A percentile compares a stretch with the other conserved stretches of the same genome.
phyloP scores from a whole-genome alignment of 495 filamentous ascomycete genomes.

The Penicilliopsis zonata region DNA sequence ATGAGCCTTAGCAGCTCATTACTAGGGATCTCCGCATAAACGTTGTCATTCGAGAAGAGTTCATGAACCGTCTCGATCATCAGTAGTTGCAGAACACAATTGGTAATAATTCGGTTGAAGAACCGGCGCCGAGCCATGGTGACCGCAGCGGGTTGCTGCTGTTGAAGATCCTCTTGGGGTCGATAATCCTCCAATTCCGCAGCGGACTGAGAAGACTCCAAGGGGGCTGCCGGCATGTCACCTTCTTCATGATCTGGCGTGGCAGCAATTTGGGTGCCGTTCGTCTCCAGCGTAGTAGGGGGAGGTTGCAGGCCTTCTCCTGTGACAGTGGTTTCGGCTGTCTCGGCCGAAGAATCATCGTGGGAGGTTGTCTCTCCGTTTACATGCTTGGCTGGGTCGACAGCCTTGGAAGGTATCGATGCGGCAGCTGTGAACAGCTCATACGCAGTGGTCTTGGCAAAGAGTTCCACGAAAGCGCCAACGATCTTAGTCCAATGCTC shows the following conservation, averaged over 20 bases:
- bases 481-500: slow-evolving; percentile 93
- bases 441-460: slow-evolving; percentile 85
- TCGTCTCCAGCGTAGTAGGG: slow-evolving; percentile 51
- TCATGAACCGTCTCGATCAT: slow-evolving; percentile 99
- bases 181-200: slow-evolving; percentile 80
- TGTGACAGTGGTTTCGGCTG: slow-evolving; percentile 8
- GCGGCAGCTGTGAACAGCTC: slow-evolving; percentile 84
- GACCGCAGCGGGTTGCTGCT: slow-evolving; percentile 81
- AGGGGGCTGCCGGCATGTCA: slow-evolving; percentile 23
- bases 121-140: slow-evolving; percentile 88
- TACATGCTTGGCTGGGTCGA: slow-evolving; percentile 15
- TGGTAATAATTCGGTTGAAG: slow-evolving; percentile 99
- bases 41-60: slow-evolving; percentile 91
- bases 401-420: slow-evolving; percentile 29
- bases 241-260: slow-evolving; percentile 27
- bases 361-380: slow-evolving; percentile 20
- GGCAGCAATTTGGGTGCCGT: slow-evolving; percentile 37
- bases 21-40: slow-evolving; percentile 87
- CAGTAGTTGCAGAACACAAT: slow-evolving; percentile 90
- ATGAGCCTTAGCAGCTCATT: slow-evolving; percentile 81
- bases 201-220: slow-evolving; percentile 9
- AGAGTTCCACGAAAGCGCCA: slow-evolving; percentile 87
- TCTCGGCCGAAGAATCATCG: slow-evolving; percentile 12
- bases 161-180: slow-evolving; percentile 49
- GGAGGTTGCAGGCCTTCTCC: slow-evolving; percentile 14